These are phyloP conservation scores for Diplogelasinospora grovesii DNA, from an alignment of 495 filamentous ascomycete genomes.

Conservation along the genomic window DNA sequence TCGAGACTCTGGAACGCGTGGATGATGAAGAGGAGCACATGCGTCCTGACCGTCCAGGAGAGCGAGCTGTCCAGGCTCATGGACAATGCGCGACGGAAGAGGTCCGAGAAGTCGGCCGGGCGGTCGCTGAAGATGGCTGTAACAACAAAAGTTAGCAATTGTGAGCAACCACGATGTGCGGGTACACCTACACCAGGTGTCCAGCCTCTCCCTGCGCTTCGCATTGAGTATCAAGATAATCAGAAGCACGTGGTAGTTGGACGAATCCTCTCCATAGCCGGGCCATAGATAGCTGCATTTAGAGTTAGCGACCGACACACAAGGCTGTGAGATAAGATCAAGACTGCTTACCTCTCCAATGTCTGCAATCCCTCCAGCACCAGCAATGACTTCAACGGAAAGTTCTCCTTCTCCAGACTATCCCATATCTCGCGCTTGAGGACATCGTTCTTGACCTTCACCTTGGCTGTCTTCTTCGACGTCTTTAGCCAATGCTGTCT, in stretches of 20 bases:
- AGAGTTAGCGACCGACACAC: constrained; percentile 15
- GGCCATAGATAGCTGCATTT: constrained; percentile 80
- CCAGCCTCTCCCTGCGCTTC: constrained; percentile 78
- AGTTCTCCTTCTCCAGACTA: constrained; percentile 70
- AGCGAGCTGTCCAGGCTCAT: constrained; percentile 80
- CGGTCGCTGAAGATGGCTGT: constrained; percentile 64
- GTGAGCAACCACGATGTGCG: constrained; percentile 1
- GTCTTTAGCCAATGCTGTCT: constrained; percentile 75
- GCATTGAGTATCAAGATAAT: constrained; percentile 80
- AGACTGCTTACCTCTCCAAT: constrained; percentile 62
- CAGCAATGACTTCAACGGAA: constrained; percentile 69
- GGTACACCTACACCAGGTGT: constrained; percentile 58
- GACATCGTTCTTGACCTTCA: constrained; percentile 77
- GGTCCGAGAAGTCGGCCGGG: constrained; percentile 74
- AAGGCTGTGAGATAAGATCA: neutral
- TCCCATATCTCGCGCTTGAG: constrained; percentile 91
- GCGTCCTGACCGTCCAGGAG: constrained; percentile 60
- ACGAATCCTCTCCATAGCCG: constrained; percentile 79
- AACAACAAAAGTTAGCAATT: constrained; percentile 21
- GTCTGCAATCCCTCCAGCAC: constrained; percentile 86
- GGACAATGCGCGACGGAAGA: constrained; percentile 86
- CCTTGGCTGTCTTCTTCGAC: constrained; percentile 44
- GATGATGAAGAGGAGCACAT: constrained; percentile 81
- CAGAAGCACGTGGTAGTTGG: constrained; percentile 83
- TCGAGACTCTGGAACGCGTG: constrained; percentile 92